Conservation (phyloP, 441 rosid genomes). For the Geranium incanum region DNA sequence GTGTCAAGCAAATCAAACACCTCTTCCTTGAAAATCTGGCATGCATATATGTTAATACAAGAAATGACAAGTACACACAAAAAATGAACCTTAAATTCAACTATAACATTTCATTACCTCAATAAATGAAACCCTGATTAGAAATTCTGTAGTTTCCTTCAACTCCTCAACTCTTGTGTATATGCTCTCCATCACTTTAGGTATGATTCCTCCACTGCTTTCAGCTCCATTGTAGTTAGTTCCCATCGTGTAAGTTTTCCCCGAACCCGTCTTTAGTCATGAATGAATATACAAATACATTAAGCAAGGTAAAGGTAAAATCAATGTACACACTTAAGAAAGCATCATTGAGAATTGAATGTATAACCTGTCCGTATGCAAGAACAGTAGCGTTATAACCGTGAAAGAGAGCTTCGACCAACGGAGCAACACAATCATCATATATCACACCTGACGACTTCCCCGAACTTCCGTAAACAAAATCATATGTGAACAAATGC, state of each 20-base stretch:
- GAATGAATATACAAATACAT: neutral
- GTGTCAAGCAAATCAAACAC: constrained; percentile 82
- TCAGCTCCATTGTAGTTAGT: constrained; percentile 72
- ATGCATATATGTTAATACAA: neutral
- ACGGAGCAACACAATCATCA: constrained; percentile 70
- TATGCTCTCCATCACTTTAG: constrained; percentile 81
- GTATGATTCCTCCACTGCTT: constrained; percentile 57
- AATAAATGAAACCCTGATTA: constrained; percentile 83
- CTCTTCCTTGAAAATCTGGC: constrained; percentile 91
- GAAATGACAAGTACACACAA: neutral
- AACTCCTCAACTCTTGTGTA: constrained; percentile 44
- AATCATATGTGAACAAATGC: constrained; percentile 75
- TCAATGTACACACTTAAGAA: neutral
- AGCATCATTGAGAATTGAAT: neutral
- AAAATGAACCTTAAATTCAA: neutral
- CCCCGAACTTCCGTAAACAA: constrained; percentile 51
- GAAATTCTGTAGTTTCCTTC: constrained; percentile 48
- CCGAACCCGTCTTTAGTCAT: constrained; percentile 70
- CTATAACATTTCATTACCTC: constrained; percentile 44
- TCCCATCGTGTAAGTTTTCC: constrained; percentile 95
- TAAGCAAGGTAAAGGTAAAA: neutral
- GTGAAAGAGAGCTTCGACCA: constrained; percentile 68
- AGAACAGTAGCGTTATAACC: constrained; percentile 95
- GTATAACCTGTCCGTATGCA: constrained; percentile 84
- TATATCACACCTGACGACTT: constrained; percentile 43